Evolutionary conservation across 805 yeast species (phyloP).

Genomic region (Metschnikowia santaceciliae): DNA sequence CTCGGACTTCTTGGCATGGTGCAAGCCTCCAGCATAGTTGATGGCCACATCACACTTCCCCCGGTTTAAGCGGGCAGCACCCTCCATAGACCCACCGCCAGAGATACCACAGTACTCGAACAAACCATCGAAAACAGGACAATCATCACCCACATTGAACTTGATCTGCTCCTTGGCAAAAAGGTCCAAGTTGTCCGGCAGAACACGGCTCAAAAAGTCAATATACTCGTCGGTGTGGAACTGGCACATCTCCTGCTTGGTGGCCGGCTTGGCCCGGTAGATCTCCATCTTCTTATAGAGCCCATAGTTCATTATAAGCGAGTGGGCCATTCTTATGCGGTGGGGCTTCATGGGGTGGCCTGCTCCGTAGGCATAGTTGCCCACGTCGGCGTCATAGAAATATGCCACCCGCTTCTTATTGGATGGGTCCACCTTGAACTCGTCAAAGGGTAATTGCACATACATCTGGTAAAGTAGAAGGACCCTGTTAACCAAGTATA

Average conservation of each 20-base stretch:
- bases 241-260: conserved; percentile 96
- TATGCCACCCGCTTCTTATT: conserved; percentile 43
- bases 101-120: conserved; percentile 74
- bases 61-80: conserved; percentile 74
- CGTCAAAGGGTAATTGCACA: conserved; percentile 44
- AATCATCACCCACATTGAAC: conserved; percentile 89
- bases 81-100: conserved; percentile 90
- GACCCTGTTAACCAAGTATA: no score
- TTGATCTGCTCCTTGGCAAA: conserved; percentile 84
- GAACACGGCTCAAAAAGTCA: conserved; percentile 83
- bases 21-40: conserved; percentile 91
- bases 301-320: conserved; percentile 94
- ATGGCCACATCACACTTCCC: conserved; percentile 89
- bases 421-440: conserved; percentile 37
- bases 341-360: conserved; percentile 99
- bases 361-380: conserved; percentile 96
- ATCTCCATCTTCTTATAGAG: conserved; percentile 96
- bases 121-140: conserved; percentile 78
- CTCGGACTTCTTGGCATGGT: conserved; percentile 86
- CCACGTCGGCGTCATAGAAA: conserved; percentile 72
- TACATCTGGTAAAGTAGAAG: conserved; percentile 22
- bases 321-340: conserved; percentile 97
- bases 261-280: conserved; percentile 95
- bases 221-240: conserved; percentile 97
- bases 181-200: conserved; percentile 87